Conservation (phyloP, 257 asterid species). For the Galeopsis tetrahit region DNA sequence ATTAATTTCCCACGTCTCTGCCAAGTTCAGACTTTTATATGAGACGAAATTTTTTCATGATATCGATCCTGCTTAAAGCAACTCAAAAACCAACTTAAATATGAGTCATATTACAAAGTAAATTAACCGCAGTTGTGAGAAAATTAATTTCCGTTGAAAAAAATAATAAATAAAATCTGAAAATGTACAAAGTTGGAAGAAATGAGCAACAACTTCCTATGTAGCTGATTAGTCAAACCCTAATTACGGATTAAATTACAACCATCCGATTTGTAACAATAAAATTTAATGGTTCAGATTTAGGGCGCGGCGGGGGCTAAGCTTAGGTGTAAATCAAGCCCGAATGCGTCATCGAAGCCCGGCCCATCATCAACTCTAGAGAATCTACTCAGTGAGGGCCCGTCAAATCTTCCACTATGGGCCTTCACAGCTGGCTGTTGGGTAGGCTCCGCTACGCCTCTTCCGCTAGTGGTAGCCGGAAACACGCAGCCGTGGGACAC, state of each 20-base stretch:
- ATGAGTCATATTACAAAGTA: background rate
- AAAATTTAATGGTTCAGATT: no score
- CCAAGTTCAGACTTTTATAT: no score
- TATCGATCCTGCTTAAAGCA: no score
- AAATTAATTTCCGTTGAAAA: constrained; percentile 16
- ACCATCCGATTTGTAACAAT: no score
- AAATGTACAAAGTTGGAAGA: constrained; percentile 49
- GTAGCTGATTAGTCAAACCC: constrained; percentile 20
- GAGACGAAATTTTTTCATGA: no score
- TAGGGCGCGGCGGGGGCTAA: constrained; percentile 73
- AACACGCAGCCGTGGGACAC: constrained; percentile 73
- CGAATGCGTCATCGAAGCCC: constrained; percentile 64
- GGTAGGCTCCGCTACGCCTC: constrained; percentile 54
- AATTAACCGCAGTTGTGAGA: constrained; percentile 18
- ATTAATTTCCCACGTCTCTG: no score
- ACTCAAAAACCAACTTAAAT: no score
- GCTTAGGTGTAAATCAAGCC: constrained; percentile 84
- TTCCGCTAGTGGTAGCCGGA: constrained; percentile 46
- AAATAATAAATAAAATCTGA: constrained; percentile 53
- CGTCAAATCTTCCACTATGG: constrained; percentile 64
- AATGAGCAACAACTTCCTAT: constrained; percentile 29
- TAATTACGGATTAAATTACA: no score
- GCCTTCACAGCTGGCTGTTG: constrained; percentile 54
- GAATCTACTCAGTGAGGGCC: constrained; percentile 81
- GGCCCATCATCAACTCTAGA: constrained; percentile 65